Base-by-base conservation (phyloP, 352 stramenopile species). In the Phytophthora meadii region DNA sequence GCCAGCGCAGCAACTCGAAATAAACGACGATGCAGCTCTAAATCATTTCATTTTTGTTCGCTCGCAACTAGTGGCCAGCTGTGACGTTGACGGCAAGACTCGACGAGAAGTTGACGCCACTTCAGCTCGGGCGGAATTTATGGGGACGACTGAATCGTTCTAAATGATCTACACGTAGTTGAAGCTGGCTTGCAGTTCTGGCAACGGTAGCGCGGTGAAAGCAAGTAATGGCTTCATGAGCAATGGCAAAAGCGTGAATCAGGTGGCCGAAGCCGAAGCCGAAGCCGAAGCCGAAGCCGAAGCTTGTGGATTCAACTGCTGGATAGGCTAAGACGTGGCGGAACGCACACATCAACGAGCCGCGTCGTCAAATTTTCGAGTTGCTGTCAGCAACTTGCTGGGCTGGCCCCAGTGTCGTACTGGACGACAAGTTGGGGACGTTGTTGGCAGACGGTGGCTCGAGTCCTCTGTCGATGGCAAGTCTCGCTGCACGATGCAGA, bases 401-500 rank as follows among this genome's bases (percentile, higher is more conserved):
- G n/a, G 53, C 40, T 51, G 54, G 45, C 54, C 17, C n/a, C 42
- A 61, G 53, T 60, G 53, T 37, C 52, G 49, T 58, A 22, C 42
- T 49, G 4, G 42, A 34, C 42, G 39, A 39, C 25, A 15, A 5
- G 15, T 15, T 30, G 37, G 42, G 42, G 10, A 15, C 19, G 10
- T 40, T 17, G 46, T 9, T 9, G 28, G 32, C 22, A 50, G n/a
- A 12, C 19, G 37, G n/a, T 37, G 27, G 0, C 5, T n/a, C 8
- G 3, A 17, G 0, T 50, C 11, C 12, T 32, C 22, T 49, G 28
- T 9, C 28, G 28, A 7, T 34, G 5, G 6, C 5, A 34, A 11
- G 14, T 49, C 48, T 48, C 49, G 48, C 25, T 42, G 57, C 15
- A 39, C 58, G 50, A 48, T 57, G 11, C 28, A 37, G 50, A 46